Percentiles rank a stretch among this genome's conserved stretches.
These are phyloP conservation scores for Ustilago loliicola DNA, from an alignment of 1,284 basidiomycete species.

Conservation along the genomic window DNA sequence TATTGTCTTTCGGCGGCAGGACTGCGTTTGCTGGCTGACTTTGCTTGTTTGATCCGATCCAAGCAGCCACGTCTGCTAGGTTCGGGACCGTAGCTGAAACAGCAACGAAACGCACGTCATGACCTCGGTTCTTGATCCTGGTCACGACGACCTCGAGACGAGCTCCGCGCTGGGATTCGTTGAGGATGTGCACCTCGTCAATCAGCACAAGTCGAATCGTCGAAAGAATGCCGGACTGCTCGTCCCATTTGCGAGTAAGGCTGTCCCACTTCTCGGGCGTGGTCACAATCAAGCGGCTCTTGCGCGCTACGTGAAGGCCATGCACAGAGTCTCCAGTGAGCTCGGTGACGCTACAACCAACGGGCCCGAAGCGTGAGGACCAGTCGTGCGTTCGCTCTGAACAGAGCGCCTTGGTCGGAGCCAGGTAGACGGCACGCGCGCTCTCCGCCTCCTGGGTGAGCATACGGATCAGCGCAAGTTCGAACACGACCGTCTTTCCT, in stretches of 20 bases:
- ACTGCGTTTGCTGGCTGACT: neutral
- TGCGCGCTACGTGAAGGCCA: conserved; percentile 44
- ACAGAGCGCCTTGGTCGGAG: conserved; percentile 88
- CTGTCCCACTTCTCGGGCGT: conserved; percentile 75
- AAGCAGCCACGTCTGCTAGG: conserved; percentile 86
- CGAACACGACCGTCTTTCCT: conserved; percentile 79
- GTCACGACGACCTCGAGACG: conserved; percentile 90
- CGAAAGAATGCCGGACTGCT: conserved; percentile 54
- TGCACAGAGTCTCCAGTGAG: conserved; percentile 75
- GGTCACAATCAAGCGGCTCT: conserved; percentile 71
- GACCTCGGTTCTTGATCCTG: conserved; percentile 81
- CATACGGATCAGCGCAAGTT: conserved; percentile 87
- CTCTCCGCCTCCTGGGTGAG: conserved; percentile 72
- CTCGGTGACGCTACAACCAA: conserved; percentile 82
- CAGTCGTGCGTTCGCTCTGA: conserved; percentile 87
- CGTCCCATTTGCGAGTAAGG: conserved; percentile 58
- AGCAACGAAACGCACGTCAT: conserved; percentile 82
- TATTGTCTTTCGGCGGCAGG: neutral
- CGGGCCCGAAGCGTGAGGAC: conserved; percentile 80
- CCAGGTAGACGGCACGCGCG: conserved; percentile 85
- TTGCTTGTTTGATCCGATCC: conserved; percentile 77
- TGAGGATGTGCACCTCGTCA: conserved; percentile 94
- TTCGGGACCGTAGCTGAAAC: conserved; percentile 96
- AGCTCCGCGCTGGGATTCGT: conserved; percentile 75
- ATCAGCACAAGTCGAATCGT: conserved; percentile 75